Percentiles rank a stretch among this genome's conserved stretches.
Evolutionary conservation across 768 basidiomycete genomes (phyloP).

Genomic region (Nevesoporus exiguus): DNA sequence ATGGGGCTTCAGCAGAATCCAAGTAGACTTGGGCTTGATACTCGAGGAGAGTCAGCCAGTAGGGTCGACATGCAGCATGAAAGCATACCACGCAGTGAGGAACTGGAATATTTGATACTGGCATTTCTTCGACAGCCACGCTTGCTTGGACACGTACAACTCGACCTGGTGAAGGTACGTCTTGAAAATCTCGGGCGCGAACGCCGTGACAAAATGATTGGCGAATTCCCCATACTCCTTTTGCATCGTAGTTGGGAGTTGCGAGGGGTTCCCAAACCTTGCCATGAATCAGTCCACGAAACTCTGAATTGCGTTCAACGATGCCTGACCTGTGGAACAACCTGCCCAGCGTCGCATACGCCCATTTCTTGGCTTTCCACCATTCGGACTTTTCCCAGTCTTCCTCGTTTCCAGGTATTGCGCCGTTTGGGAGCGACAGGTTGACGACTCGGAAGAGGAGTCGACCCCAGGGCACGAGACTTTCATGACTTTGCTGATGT

Average conservation of each 20-base stretch:
- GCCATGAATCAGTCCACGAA: slow-evolving; percentile 5
- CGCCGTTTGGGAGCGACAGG: slow-evolving; percentile 59
- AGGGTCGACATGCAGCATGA: neutral
- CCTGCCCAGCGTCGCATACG: slow-evolving; percentile 73
- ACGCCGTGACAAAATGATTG: slow-evolving; percentile 68
- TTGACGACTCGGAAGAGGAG: slow-evolving; percentile 80
- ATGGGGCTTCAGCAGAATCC: slow-evolving; percentile 84
- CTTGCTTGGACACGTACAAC: slow-evolving; percentile 66
- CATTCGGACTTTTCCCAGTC: slow-evolving; percentile 77
- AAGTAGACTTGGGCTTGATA: slow-evolving; percentile 91
- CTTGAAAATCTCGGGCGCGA: slow-evolving; percentile 86
- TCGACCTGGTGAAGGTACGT: slow-evolving; percentile 67
- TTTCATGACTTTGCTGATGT: slow-evolving; percentile 73
- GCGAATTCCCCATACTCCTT: slow-evolving; percentile 69
- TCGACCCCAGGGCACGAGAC: slow-evolving; percentile 84
- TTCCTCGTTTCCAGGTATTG: slow-evolving; percentile 68
- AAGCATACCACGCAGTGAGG: slow-evolving; percentile 78
- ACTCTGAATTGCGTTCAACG: neutral
- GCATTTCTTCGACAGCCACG: slow-evolving; percentile 80
- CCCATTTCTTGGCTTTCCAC: slow-evolving; percentile 96
- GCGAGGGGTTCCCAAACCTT: slow-evolving; percentile 85
- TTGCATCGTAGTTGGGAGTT: slow-evolving; percentile 71
- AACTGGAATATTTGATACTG: slow-evolving; percentile 82
- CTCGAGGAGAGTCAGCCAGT: slow-evolving; percentile 39
- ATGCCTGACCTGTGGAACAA: slow-evolving; percentile 65